Evolutionary conservation across 2,329 filamentous ascomycete species (phyloP).

Genomic region (Elsinoe perseae): DNA sequence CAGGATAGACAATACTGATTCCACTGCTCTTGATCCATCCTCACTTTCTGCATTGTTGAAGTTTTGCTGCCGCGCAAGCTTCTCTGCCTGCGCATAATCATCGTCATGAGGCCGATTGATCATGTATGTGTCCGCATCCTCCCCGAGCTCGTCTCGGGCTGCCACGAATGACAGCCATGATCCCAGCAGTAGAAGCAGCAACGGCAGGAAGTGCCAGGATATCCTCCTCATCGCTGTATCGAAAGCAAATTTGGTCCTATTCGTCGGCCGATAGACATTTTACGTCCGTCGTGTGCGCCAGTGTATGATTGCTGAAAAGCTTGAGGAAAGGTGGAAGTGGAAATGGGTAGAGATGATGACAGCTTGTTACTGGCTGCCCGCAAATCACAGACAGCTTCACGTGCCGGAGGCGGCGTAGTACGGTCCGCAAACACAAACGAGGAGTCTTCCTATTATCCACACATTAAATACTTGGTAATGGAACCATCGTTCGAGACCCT

Average conservation of each 20-base stretch:
- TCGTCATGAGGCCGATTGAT: conserved; percentile 1
- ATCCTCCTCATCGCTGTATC: background rate
- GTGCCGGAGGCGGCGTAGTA: background rate
- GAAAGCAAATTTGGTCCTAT: background rate
- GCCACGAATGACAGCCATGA: background rate
- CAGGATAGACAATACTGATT: conserved; percentile 36
- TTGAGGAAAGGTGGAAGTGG: background rate
- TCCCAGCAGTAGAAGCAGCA: background rate
- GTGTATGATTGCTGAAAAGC: background rate
- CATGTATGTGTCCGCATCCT: background rate
- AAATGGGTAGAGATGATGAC: conserved; percentile 14
- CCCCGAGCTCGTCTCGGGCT: background rate
- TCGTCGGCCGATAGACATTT: conserved; percentile 5
- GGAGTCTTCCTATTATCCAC: background rate
- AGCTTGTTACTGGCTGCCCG: conserved; percentile 14
- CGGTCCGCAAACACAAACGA: background rate
- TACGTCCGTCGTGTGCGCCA: conserved; percentile 1
- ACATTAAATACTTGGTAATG: background rate
- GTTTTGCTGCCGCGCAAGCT: background rate
- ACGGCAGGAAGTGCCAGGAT: conserved; percentile 4
- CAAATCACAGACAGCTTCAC: conserved; percentile 6
- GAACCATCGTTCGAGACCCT: no score
- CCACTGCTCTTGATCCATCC: conserved; percentile 31
- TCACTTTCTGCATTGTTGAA: background rate
- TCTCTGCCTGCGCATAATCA: conserved; percentile 2